These are phyloP conservation scores for Ulmus americana DNA, from an alignment of 331 rosid genomes.

Conservation along the genomic window DNA sequence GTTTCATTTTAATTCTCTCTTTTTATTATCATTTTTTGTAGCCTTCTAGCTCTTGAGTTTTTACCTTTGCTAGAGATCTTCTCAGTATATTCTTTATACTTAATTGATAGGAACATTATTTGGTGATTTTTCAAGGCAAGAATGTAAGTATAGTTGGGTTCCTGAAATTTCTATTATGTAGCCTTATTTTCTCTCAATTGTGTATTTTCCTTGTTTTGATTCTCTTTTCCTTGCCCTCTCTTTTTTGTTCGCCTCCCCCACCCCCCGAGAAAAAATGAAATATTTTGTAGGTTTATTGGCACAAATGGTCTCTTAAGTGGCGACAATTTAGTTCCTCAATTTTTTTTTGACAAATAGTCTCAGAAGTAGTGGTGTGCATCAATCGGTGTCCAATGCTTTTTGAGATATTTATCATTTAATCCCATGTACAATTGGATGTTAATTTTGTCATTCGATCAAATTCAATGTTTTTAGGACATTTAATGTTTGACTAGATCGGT, in stretches of 20 bases:
- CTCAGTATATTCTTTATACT: neutral
- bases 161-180: neutral
- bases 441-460: too few relatives aligned
- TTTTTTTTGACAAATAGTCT: too few relatives aligned
- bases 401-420: too few relatives aligned
- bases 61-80: neutral
- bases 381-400: too few relatives aligned
- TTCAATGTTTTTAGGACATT: too few relatives aligned
- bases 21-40: neutral
- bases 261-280: neutral
- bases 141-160: constrained; percentile 8
- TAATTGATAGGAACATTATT: neutral
- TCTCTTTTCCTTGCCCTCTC: neutral
- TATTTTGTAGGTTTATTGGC: neutral
- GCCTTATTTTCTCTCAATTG: neutral
- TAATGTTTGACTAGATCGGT: too few relatives aligned
- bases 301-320: too few relatives aligned
- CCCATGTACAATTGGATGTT: too few relatives aligned
- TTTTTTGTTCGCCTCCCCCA: too few relatives aligned
- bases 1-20: neutral
- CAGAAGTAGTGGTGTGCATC: too few relatives aligned
- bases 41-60: neutral
- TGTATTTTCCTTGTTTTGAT: neutral
- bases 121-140: constrained; percentile 2
- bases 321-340: too few relatives aligned